Evolutionary conservation across 2,329 filamentous ascomycete genomes (phyloP).

Genomic region (Rhynchosporium graminicola): DNA sequence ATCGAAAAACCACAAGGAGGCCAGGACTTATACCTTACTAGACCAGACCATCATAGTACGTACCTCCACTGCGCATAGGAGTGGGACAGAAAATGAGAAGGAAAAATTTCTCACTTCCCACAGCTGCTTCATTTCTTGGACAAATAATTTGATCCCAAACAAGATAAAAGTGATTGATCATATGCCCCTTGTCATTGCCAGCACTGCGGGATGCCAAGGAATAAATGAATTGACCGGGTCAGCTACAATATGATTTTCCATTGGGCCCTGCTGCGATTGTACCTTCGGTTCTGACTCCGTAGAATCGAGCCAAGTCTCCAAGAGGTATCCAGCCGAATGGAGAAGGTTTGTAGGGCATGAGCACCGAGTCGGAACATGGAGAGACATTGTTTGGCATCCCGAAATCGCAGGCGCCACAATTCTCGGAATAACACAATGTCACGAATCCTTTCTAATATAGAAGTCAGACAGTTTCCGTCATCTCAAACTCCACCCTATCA

Average conservation of each 20-base stretch:
- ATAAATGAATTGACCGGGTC: neutral
- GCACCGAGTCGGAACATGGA: neutral
- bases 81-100: neutral
- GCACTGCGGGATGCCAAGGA: neutral
- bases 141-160: neutral
- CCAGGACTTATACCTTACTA: neutral
- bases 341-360: too few relatives aligned
- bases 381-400: neutral
- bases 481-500: neutral
- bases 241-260: neutral
- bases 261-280: neutral
- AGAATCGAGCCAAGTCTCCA: neutral
- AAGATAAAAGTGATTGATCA: slow-evolving; percentile 7
- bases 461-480: neutral
- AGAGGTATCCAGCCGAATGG: neutral
- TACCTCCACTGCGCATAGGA: neutral
- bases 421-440: too few relatives aligned
- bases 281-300: neutral
- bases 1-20: neutral
- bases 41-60: neutral
- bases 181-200: neutral
- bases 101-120: slow-evolving; percentile 3
- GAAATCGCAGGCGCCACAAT: neutral
- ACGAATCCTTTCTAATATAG: neutral
- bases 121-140: neutral